Conservation (phyloP, 75 land plant genomes). For the Pinus albicaulis region DNA sequence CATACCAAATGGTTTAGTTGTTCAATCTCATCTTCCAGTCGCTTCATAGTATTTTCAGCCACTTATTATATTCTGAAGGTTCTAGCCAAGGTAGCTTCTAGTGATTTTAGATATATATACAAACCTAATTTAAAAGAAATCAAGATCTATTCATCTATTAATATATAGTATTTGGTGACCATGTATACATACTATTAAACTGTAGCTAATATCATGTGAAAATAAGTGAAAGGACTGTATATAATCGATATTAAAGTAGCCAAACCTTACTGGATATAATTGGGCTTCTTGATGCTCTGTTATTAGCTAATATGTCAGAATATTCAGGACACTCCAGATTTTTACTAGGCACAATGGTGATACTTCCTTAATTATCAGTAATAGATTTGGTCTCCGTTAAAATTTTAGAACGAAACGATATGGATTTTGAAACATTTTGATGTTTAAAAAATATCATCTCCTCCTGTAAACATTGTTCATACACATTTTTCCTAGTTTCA, state of each 20-base stretch:
- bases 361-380: conserved; percentile 9
- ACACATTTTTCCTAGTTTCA: conserved; percentile 2
- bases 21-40: conserved; percentile 74
- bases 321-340: conserved; percentile 12
- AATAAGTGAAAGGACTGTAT: background rate
- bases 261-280: conserved; percentile 62
- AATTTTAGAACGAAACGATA: conserved; percentile 36
- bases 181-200: background rate
- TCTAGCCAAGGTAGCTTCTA: conserved; percentile 64
- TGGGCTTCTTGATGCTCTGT: conserved; percentile 28
- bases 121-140: background rate
- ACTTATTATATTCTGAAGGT: conserved; percentile 73
- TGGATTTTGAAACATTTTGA: conserved; percentile 61
- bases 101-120: conserved; percentile 45
- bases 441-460: conserved; percentile 64
- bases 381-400: conserved; percentile 12
- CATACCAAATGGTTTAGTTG: conserved; percentile 58
- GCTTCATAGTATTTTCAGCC: conserved; percentile 62
- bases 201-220: background rate
- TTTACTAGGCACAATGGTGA: conserved; percentile 16
- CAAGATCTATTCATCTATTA: background rate
- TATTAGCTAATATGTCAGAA: conserved; percentile 18
- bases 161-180: background rate
- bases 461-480: conserved; percentile 41
- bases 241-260: background rate